Evolutionary conservation across 2,329 filamentous ascomycete genomes (phyloP), one percentile per base, ranked within the genome.

Genomic region (Cladosporium halotolerans): DNA sequence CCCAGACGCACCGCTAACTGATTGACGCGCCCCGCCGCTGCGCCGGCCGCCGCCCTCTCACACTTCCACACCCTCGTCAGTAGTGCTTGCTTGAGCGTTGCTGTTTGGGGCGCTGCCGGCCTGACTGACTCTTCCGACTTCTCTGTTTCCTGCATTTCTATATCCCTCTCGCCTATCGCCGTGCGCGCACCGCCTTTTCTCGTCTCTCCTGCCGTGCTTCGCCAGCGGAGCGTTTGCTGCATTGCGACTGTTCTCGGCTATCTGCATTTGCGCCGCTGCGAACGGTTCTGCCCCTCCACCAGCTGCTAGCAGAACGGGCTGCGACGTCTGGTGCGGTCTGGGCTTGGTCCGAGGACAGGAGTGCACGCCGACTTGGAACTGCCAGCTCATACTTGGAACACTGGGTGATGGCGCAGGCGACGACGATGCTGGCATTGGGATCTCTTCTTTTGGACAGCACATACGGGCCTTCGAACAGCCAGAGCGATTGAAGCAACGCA

Each of bases 371-470:
- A 39, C n/a, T 28, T 28, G 23, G 23, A 28, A 28, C 23, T 28
- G 23, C 23, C 23, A 28, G 23, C 31, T 16, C 36, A 39, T 16
- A 39, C 36, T 13, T 14, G 36, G 36, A 7, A 39, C 10, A 51
- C 40, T 13, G 23, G 39, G 48, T 31, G 32, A 51, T 51, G 48
- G 48, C 48, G 48, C 40, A 36, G 46, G 39, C 48, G 48, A 43
- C 48, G 42, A 51, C 48, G 39, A 51, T 51, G 48, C 48, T 51
- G 48, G 48, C 48, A 51, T 43, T 51, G 48, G 32, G 31, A 43
- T 51, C 40, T 51, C 31, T 51, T 51, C 47, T 50, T 51, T 18
- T 43, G 48, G 39, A 51, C 33, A 44, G 18, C n/a, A 44, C 48
- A 43, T 51, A 51, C 48, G 40, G 32, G 32, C 19, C 19, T 36